Evolutionary conservation across 371 early-diverging fungal species (phyloP), one percentile per base, ranked within the genome.

Genomic region (Nosema granulosis): DNA sequence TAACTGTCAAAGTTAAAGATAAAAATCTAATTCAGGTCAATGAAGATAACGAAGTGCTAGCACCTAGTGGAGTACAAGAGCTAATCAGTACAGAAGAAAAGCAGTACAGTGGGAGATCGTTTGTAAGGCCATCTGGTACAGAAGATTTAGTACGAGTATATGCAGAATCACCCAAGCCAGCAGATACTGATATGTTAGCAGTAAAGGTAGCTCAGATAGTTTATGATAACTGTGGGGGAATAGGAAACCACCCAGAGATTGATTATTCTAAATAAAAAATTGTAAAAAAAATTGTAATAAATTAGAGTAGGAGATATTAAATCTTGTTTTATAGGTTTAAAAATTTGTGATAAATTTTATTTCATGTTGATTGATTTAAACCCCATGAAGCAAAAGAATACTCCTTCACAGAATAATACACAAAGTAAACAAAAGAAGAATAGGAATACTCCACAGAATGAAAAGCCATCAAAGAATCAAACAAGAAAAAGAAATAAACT

Each of bases 81-180:
- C 87, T 89, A 22, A 94, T 97, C 74, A 90, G 93, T 78, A 85
- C 85, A 20, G 84, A 90, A 69, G 92, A 93, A 6, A 87, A 87
- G 94, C 75, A 11, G 29, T 71, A 34, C 49, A 54, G 56, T 49
- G 77, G 82, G 16, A 54, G 74, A 26, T 54, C 69, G 0, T 83
- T 82, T 68, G 65, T 83, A 58, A 88, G 94, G 76, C 96, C 97
- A 35, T 94, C 94, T n/a, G 99, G 98, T 29, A 99, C 99, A 22
- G 99, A 99, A 86, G 96, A 97, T 86, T 90, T 95, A 29, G 95
- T 97, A 32, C 89, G 99, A 66, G 92, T 99, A 20, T 96, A 94
- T 86, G 94, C 95, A 38, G 86, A 85, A 71, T 75, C 76, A 29
- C 32, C 70, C 29, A 61, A 57, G 13, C 50, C 37, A 32, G 69